phyloP scores from a whole-genome alignment of 306 rosid genomes.

The Prunus mira region DNA sequence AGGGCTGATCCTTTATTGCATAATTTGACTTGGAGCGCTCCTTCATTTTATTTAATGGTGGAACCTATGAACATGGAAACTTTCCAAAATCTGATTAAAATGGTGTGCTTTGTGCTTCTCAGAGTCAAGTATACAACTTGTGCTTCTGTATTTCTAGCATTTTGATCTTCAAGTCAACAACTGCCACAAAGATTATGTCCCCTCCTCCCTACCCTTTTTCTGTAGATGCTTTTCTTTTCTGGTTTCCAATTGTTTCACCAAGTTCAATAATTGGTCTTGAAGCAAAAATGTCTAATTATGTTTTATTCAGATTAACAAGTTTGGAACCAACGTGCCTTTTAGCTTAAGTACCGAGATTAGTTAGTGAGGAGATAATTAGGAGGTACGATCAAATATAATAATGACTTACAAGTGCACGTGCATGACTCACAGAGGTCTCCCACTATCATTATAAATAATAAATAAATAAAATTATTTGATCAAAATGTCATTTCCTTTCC shows the following conservation, averaged over 20 bases:
- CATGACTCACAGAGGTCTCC: not conserved
- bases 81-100: not conserved
- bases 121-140: not conserved
- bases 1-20: not conserved
- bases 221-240: not conserved
- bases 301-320: too few relatives aligned
- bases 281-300: too few relatives aligned
- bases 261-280: not conserved
- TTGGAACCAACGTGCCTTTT: too few relatives aligned
- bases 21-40: not conserved
- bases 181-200: not conserved
- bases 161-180: constrained; percentile 1
- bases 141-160: not conserved
- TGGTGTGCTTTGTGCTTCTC: not conserved
- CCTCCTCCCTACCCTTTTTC: not conserved
- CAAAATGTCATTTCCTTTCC: not conserved
- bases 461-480: not conserved
- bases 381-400: not conserved
- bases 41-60: not conserved
- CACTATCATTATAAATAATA: not conserved
- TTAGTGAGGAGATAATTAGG: not conserved
- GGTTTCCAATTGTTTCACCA: not conserved
- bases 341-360: not conserved
- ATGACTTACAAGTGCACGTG: not conserved
- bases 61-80: not conserved